Conservation (phyloP, 176 grass and related monocot genomes). For the Lolium rigidum region DNA sequence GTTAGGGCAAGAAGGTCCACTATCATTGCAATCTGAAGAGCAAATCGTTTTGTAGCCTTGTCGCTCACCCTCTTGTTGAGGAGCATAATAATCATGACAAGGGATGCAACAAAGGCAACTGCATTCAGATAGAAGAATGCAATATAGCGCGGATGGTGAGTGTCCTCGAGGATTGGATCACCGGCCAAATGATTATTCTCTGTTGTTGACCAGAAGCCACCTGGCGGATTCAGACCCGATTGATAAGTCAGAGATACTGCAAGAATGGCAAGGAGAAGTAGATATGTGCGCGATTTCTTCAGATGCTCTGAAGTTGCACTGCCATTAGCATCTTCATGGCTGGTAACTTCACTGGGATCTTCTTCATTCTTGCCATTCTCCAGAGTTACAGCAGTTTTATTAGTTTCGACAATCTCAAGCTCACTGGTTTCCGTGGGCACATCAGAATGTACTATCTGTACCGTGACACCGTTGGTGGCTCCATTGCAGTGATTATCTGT, state of each 20-base stretch:
- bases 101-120: constrained; percentile 38
- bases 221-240: constrained; percentile 55
- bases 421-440: neutral
- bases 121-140: constrained; percentile 59
- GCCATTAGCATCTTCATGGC: neutral
- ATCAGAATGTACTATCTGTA: neutral
- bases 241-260: constrained; percentile 53
- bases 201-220: constrained; percentile 46
- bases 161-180: constrained; percentile 48
- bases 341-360: neutral
- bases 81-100: constrained; percentile 53
- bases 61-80: constrained; percentile 36
- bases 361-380: constrained; percentile 1
- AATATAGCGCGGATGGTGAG: constrained; percentile 26
- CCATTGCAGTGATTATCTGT: neutral
- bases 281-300: constrained; percentile 38
- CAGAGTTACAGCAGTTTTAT: neutral
- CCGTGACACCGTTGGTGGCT: neutral
- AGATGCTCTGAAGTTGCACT: constrained; percentile 29
- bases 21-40: constrained; percentile 44
- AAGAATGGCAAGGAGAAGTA: constrained; percentile 51
- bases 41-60: constrained; percentile 26
- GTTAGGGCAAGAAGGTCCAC: constrained; percentile 47
- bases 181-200: constrained; percentile 21
- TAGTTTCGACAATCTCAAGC: neutral